phyloP scores from a whole-genome alignment of 768 basidiomycete genomes.

The Lanmaoa rubissima region DNA sequence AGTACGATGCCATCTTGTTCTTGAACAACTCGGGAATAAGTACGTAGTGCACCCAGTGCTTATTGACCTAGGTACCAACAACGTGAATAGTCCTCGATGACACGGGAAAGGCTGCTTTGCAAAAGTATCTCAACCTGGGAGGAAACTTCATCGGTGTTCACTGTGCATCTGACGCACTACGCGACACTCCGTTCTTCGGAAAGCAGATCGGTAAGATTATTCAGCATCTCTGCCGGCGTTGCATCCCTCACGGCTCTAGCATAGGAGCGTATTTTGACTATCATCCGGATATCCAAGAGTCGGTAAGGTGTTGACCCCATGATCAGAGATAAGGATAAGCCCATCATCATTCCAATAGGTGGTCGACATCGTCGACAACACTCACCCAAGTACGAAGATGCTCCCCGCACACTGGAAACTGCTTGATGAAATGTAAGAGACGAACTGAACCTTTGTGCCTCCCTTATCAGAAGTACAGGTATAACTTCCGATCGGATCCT shows the following conservation, averaged over 20 bases:
- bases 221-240: neutral
- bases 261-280: constrained; percentile 69
- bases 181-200: constrained; percentile 55
- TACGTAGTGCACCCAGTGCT: constrained; percentile 26
- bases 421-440: constrained; percentile 57
- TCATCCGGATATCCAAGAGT: constrained; percentile 63
- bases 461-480: constrained; percentile 38
- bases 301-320: constrained; percentile 41
- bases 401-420: constrained; percentile 53
- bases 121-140: constrained; percentile 61
- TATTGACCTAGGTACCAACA: neutral
- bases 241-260: constrained; percentile 1
- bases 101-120: constrained; percentile 57
- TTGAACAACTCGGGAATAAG: constrained; percentile 69
- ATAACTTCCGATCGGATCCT: constrained; percentile 74
- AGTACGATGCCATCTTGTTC: constrained; percentile 69
- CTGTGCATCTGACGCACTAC: constrained; percentile 59
- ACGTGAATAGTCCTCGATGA: constrained; percentile 50
- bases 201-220: constrained; percentile 49
- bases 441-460: constrained; percentile 3
- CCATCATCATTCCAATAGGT: constrained; percentile 38
- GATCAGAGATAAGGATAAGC: neutral
- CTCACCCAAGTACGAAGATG: constrained; percentile 61
- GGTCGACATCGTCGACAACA: constrained; percentile 52
- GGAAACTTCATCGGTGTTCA: constrained; percentile 74